phyloP scores from a whole-genome alignment of 2,329 filamentous ascomycete genomes.

The Orbilia javanica region DNA sequence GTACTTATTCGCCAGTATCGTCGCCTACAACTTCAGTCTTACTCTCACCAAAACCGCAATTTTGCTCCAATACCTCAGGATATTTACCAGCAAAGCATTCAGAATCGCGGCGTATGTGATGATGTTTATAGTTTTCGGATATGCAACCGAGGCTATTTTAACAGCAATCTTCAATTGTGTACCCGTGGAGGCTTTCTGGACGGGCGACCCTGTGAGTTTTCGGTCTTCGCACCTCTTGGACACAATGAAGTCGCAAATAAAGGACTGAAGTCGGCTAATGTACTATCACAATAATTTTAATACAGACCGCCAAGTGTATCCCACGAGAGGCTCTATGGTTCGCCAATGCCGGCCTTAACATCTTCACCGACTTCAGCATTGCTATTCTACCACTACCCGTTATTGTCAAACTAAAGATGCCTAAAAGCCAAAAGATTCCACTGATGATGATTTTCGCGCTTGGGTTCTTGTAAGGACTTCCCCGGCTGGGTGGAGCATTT shows the following conservation, averaged over 20 bases:
- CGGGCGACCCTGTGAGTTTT: constrained; percentile 56
- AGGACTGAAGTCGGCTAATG: neutral
- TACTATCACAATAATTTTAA: neutral
- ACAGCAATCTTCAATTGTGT: constrained; percentile 62
- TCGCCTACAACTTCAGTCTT: constrained; percentile 51
- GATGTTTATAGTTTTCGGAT: constrained; percentile 61
- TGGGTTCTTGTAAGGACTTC: constrained; percentile 65
- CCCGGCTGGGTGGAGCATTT: neutral
- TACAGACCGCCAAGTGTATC: constrained; percentile 61
- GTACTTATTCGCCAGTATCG: constrained; percentile 52
- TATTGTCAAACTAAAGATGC: constrained; percentile 67
- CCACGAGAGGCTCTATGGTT: constrained; percentile 62
- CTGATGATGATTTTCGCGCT: constrained; percentile 67
- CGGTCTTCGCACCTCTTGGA: no score
- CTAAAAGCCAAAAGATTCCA: constrained; percentile 66
- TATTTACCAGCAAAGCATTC: constrained; percentile 61
- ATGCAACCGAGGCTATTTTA: constrained; percentile 61
- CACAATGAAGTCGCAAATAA: no score
- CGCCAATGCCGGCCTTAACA: constrained; percentile 62
- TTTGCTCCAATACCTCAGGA: constrained; percentile 62
- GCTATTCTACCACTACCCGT: constrained; percentile 66
- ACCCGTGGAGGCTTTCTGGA: constrained; percentile 61
- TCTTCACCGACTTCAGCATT: constrained; percentile 61
- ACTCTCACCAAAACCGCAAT: constrained; percentile 62
- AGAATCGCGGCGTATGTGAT: constrained; percentile 59